Conservation (phyloP, 441 rosid genomes). For the Populus hybrid region DNA sequence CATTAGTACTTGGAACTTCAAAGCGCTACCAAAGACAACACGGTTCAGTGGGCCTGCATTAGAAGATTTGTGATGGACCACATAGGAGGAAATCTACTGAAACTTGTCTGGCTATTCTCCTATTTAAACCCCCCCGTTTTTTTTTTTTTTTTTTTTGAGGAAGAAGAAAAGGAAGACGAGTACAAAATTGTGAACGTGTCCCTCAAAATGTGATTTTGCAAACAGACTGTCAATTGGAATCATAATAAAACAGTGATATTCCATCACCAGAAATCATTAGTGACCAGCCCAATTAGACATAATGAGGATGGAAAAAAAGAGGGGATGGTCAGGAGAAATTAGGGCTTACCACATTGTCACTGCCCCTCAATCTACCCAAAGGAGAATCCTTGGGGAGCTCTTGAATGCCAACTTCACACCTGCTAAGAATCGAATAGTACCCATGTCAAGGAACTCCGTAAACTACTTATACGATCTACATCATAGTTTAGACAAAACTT, state of each 20-base stretch:
- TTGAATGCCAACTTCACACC: constrained; percentile 89
- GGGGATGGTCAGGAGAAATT: not conserved
- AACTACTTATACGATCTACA: not conserved
- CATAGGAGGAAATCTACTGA: not conserved
- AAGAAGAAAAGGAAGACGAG: not conserved
- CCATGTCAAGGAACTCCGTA: not conserved
- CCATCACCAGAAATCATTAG: not conserved
- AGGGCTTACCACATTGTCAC: constrained; percentile 81
- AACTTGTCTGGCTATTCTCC: not conserved
- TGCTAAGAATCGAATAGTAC: constrained; percentile 25
- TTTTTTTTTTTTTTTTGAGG: too few species aligned
- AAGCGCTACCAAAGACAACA: not conserved
- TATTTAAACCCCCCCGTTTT: too few species aligned
- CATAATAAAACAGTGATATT: not conserved
- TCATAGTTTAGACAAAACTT: not conserved
- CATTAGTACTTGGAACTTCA: not conserved
- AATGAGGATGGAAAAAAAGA: not conserved
- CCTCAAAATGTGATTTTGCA: not conserved
- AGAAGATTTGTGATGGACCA: not conserved
- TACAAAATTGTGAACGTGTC: not conserved
- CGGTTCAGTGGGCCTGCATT: not conserved
- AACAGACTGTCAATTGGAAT: not conserved
- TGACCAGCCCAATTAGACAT: not conserved
- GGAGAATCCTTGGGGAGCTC: constrained; percentile 81
- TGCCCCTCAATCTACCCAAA: constrained; percentile 88